phyloP scores from a whole-genome alignment of 2,329 filamentous ascomycete species.

The Arthroderma sp. region DNA sequence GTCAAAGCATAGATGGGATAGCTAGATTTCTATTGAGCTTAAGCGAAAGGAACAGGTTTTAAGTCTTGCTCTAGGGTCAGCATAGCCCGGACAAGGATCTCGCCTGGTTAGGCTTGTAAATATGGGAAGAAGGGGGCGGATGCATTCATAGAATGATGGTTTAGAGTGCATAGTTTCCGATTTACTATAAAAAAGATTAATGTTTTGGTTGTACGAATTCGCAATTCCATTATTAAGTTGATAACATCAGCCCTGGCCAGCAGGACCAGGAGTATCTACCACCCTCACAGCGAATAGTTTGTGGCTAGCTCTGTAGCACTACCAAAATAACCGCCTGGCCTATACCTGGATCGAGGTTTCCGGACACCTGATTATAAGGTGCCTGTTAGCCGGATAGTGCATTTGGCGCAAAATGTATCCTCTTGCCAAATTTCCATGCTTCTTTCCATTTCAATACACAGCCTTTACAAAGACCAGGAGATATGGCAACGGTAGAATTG shows the following conservation, averaged over 20 bases:
- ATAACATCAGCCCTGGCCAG: background rate
- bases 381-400: background rate
- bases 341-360: background rate
- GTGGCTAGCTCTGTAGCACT: background rate
- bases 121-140: background rate
- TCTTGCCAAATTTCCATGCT: background rate
- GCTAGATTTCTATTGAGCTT: constrained; percentile 5
- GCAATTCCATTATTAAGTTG: background rate
- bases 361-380: background rate
- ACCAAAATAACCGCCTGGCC: background rate
- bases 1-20: constrained; percentile 45
- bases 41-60: background rate
- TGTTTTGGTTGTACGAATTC: background rate
- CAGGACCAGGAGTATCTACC: background rate
- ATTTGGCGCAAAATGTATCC: background rate
- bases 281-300: background rate
- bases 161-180: background rate
- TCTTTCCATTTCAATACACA: background rate
- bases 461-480: background rate
- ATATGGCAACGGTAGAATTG: background rate
- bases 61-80: background rate
- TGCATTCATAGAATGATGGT: constrained; percentile 1
- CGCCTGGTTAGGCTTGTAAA: background rate
- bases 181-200: background rate
- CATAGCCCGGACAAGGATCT: background rate